Evolutionary conservation across 148 eudicot genomes (phyloP).

Genomic region (Talinum fruticosum): DNA sequence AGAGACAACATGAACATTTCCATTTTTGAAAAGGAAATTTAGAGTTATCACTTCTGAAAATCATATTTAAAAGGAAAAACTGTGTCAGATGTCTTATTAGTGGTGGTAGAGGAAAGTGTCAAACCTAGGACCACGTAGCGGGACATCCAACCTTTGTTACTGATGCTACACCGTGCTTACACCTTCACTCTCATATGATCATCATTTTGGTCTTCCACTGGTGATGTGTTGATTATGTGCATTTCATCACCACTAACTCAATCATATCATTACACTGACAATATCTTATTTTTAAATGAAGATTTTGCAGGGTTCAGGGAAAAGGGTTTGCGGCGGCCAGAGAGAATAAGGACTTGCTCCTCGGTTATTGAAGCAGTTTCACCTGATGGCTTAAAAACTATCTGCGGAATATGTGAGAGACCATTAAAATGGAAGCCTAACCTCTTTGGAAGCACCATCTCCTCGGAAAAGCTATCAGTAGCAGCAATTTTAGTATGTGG

Average conservation of each 20-base stretch:
- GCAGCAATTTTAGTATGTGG: conserved; percentile 85
- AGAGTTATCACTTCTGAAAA: too few relatives aligned
- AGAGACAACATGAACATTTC: neutral
- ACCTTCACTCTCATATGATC: neutral
- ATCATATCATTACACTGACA: neutral
- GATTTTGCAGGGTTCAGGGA: conserved; percentile 44
- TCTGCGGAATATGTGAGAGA: conserved; percentile 60
- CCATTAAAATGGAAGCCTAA: conserved; percentile 47
- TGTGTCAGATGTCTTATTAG: neutral
- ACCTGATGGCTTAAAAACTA: conserved; percentile 33
- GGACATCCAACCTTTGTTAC: neutral
- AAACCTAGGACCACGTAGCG: neutral
- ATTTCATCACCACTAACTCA: neutral
- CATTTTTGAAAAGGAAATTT: too few relatives aligned
- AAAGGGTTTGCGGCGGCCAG: conserved; percentile 40
- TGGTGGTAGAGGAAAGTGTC: neutral
- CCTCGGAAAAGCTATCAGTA: conserved; percentile 47
- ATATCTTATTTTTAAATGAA: conserved; percentile 6
- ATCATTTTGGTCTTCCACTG: neutral
- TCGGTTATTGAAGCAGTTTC: conserved; percentile 31
- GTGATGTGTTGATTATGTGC: neutral
- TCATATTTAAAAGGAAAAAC: too few relatives aligned
- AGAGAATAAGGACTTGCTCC: conserved; percentile 48
- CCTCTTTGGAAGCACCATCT: conserved; percentile 28
- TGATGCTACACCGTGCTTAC: neutral